A percentile compares a stretch with the other conserved stretches of the same genome.
phyloP scores from a whole-genome alignment of 768 basidiomycete species.

The Tephrocybe sp. region DNA sequence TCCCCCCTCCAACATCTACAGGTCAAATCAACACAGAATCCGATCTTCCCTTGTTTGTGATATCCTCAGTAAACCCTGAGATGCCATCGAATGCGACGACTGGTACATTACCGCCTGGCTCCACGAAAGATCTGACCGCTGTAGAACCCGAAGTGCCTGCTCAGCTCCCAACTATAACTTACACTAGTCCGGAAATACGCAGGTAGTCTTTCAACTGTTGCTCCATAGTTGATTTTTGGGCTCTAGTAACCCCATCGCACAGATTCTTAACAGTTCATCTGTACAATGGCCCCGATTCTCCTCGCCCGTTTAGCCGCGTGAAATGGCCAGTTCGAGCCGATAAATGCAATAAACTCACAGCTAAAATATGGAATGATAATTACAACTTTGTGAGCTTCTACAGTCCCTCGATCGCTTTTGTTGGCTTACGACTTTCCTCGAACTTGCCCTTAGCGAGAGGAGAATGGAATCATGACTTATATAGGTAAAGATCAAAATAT shows the following conservation, averaged over 20 bases:
- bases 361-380: background rate
- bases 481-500: background rate
- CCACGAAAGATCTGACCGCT: background rate
- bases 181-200: background rate
- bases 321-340: background rate
- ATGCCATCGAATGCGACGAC: background rate
- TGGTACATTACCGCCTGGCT: background rate
- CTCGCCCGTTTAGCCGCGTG: background rate
- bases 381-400: background rate
- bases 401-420: background rate
- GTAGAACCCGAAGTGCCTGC: no score
- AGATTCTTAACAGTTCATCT: background rate
- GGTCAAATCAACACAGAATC: background rate
- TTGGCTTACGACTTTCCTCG: background rate
- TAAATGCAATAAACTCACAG: background rate
- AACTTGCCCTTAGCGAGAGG: background rate
- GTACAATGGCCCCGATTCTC: background rate
- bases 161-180: no score
- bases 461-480: background rate
- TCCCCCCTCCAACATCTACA: background rate
- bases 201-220: background rate
- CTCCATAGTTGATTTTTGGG: background rate
- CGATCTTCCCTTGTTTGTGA: background rate
- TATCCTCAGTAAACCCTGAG: background rate
- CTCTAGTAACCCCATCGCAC: background rate